These are phyloP conservation scores for Phytophthora niederhauseri DNA, from an alignment of 352 stramenopile genomes.

Conservation along the genomic window DNA sequence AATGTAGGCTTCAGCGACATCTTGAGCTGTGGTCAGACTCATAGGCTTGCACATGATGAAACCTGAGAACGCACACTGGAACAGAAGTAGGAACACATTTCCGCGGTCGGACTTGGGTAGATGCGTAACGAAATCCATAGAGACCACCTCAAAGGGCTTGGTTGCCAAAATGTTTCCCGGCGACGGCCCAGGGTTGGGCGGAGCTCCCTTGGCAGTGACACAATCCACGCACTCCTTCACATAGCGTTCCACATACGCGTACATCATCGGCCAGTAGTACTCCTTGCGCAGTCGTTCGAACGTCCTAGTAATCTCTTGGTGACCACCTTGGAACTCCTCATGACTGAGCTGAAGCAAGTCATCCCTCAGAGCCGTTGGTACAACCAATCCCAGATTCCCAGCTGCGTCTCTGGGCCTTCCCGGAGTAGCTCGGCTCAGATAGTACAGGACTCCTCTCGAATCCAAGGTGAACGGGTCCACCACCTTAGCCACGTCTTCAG, in stretches of 20 bases:
- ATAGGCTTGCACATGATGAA: too few species aligned
- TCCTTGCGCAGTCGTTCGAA: not conserved
- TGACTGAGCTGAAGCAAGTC: not conserved
- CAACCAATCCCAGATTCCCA: not conserved
- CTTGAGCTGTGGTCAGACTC: too few species aligned
- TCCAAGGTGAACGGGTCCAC: not conserved
- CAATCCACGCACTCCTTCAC: not conserved
- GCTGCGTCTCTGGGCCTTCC: not conserved
- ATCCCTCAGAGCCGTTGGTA: not conserved
- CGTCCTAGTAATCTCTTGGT: not conserved
- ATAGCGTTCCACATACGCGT: not conserved
- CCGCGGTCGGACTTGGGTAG: too few species aligned
- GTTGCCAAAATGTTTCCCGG: conserved; percentile 7
- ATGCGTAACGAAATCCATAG: too few species aligned
- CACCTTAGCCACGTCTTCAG: not conserved
- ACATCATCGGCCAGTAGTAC: not conserved
- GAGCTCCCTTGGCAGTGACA: conserved; percentile 6
- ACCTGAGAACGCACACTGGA: too few species aligned
- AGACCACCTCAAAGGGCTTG: conserved; percentile 13
- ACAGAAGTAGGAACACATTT: too few species aligned
- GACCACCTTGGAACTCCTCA: not conserved
- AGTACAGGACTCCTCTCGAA: not conserved
- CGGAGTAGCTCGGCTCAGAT: not conserved
- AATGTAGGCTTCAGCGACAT: too few species aligned
- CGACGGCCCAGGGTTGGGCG: conserved; percentile 3